Base-by-base conservation (phyloP, 257 asterid genomes). In the Penstemon barbatus region DNA sequence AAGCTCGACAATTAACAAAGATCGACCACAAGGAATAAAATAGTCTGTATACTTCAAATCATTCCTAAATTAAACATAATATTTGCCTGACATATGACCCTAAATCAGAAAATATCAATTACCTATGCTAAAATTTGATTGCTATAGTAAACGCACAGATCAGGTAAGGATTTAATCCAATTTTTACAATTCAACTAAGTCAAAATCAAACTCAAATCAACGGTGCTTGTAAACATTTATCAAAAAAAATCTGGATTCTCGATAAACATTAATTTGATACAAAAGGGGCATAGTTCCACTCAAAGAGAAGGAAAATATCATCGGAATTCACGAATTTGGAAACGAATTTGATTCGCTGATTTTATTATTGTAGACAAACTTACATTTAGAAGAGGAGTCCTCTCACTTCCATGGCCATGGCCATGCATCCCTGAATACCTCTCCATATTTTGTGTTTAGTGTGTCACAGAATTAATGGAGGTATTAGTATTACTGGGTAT, bases 321-420 rank as follows among this genome's bases (percentile, higher is more conserved):
- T 66, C 68, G 45, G 40, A 60, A 53, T 49, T 43, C 63, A 8
- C 42, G 42, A 44, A 19, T 13, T 15, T 25, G 33, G 33, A 25
- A 25, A 25, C 33, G 33, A 25, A 0, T 25, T 25, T 25, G 33
- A 25, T 25, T 25, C 33, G 33, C 33, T 40, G 12, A 49, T 57
- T 42, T 33, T 59, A 0, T 46, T 37, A 0, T 36, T 3, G 13
- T 43, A 65, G 64, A 50, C 7, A 52, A 73, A 12, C 86, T 80
- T 74, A 88, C 96, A 12, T 76, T 85, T 78, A 88, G 79, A 48
- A 84, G 85, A 60, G 90, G 93, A 63, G 74, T 41, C 46, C 87
- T 76, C 8, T 73, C 85, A 72, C 76, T 71, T 45, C 87, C 82
- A 49, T 38, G 39, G 51, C 87, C 89, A 64, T 80, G 84, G 54